phyloP scores from a whole-genome alignment of 2,329 filamentous ascomycete species.

The Sordariomycetes sp. region DNA sequence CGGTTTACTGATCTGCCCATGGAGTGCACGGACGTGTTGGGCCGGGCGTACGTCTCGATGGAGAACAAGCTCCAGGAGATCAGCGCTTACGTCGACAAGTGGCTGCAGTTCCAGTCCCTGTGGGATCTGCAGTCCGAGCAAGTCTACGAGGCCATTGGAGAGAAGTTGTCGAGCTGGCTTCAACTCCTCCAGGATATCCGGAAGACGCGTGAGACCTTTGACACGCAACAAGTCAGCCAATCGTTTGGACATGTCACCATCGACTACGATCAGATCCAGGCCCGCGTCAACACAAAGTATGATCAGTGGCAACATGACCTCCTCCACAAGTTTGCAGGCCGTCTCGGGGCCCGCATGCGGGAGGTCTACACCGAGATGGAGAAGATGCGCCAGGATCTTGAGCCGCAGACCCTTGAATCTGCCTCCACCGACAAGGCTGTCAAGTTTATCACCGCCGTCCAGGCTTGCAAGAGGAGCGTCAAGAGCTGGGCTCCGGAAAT shows the following conservation, averaged over 20 bases:
- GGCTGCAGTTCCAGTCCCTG: conserved; percentile 95
- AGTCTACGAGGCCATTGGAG: conserved; percentile 82
- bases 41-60: conserved; percentile 68
- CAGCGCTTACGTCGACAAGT: conserved; percentile 83
- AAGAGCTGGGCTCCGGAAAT: conserved; percentile 93
- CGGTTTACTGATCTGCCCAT: conserved; percentile 78
- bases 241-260: conserved; percentile 90
- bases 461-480: conserved; percentile 88
- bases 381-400: conserved; percentile 78
- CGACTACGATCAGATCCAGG: conserved; percentile 97
- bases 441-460: conserved; percentile 95
- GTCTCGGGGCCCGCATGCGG: conserved; percentile 79
- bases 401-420: conserved; percentile 82
- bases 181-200: conserved; percentile 94
- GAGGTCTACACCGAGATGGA: conserved; percentile 89
- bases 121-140: conserved; percentile 97
- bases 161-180: conserved; percentile 85
- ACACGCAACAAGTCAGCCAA: conserved; percentile 87
- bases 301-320: conserved; percentile 99
- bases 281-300: conserved; percentile 97
- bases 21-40: conserved; percentile 67
- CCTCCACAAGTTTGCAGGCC: conserved; percentile 78
- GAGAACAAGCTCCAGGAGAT: conserved; percentile 75
- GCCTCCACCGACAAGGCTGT: conserved; percentile 95
- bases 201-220: conserved; percentile 90